Evolutionary conservation across 164 flowering plant species (phyloP), one percentile per base, ranked within the genome.

Genomic region (Tinospora cordifolia): DNA sequence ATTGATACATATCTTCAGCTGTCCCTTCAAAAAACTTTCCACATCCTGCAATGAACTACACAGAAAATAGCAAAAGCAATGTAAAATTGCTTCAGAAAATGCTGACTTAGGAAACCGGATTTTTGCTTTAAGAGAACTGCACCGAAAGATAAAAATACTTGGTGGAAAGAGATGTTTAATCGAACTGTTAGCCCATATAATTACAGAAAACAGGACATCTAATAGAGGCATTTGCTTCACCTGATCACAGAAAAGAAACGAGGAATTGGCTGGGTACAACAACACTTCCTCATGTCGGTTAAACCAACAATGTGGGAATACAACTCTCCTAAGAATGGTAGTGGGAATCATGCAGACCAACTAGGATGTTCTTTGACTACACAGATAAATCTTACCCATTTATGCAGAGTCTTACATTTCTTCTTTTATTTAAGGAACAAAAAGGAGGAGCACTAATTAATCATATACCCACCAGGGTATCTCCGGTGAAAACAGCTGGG

Each of bases 401-500:
- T 9, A 40, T 4, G n/a, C 6, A 40, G 22, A 36, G 41, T 11
- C 41, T 14, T 30, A 13, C 27, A 11, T 19, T 54, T 57, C 30
- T 15, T 62, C 26, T 27, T 25, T 17, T 14, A 62, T 12, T 2
- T 19, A 46, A 17, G 63, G n/a, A n/a, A n/a, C n/a, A 47, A 67
- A 54, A 60, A 11, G n/a, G n/a, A n/a, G 3, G 8, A 57, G 8
- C 40, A 41, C 11, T 12, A 41, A 8, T 4, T 40, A 40, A 40
- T 40, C 6, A 4, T 40, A 40, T 40, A 74, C 84, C 79, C 71
- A 92, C 98, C 88, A 94, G 68, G 47, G 98, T 94, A 79, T 94
- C 98, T 51, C 98, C 98, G 6, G 97, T 93, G 76, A 93, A 93
- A 51, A 93, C 98, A 76, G 93, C 97, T 12, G 93, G 96, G 51